Percentiles rank a stretch among this genome's conserved stretches.
phyloP scores from a whole-genome alignment of 2,329 filamentous ascomycete species.

The Colletotrichum graminicola region DNA sequence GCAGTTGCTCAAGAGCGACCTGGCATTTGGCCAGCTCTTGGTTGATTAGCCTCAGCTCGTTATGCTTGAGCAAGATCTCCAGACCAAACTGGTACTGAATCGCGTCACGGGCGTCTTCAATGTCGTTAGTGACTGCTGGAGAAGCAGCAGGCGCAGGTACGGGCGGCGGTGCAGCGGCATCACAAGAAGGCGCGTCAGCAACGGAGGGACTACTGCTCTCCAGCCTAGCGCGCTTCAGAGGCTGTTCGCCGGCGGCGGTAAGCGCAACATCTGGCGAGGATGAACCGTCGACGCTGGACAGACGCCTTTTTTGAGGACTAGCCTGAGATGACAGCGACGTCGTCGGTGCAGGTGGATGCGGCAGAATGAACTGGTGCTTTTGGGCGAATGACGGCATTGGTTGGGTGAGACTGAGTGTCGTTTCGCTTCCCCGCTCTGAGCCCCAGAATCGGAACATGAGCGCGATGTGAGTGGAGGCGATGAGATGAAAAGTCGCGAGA shows the following conservation, averaged over 20 bases:
- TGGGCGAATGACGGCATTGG: constrained; percentile 54
- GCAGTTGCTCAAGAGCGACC: constrained; percentile 90
- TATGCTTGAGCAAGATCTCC: constrained; percentile 93
- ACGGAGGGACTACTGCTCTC: constrained; percentile 33
- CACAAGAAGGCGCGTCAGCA: constrained; percentile 21
- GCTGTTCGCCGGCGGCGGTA: constrained; percentile 44
- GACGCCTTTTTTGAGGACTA: constrained; percentile 56
- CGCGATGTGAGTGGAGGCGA: constrained; percentile 52
- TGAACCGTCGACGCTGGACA: constrained; percentile 51
- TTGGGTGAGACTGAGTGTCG: constrained; percentile 58
- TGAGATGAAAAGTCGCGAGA: constrained; percentile 43
- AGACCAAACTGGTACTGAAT: constrained; percentile 91
- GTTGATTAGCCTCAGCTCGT: constrained; percentile 93
- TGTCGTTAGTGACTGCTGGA: constrained; percentile 45
- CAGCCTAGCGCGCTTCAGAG: constrained; percentile 58
- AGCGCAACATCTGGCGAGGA: constrained; percentile 44
- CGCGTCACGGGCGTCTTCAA: constrained; percentile 73
- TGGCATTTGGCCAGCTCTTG: constrained; percentile 98
- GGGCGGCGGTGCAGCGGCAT: constrained; percentile 40
- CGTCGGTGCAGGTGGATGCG: constrained; percentile 44
- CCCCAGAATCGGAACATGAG: constrained; percentile 74
- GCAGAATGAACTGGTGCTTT: constrained; percentile 51
- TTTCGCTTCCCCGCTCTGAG: constrained; percentile 70
- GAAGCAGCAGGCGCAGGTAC: constrained; percentile 35
- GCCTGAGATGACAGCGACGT: constrained; percentile 43